These are phyloP conservation scores for Pseudogymnoascus sp. DNA, from an alignment of 2,329 filamentous ascomycete genomes.

Conservation along the genomic window DNA sequence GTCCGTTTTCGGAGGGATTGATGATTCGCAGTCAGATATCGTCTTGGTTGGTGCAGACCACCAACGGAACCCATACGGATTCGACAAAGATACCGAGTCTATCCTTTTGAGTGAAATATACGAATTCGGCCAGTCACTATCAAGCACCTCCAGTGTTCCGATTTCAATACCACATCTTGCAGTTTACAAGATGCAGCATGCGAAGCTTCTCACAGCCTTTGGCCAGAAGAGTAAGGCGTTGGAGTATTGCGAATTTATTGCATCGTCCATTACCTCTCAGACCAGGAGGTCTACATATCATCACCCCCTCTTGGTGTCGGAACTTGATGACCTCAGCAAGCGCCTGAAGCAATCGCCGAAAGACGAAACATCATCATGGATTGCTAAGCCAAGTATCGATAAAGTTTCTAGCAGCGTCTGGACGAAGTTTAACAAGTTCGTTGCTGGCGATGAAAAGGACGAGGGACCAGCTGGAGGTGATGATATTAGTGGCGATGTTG, in stretches of 20 bases:
- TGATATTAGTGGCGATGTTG: slow-evolving; percentile 49
- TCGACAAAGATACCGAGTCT: slow-evolving; percentile 72
- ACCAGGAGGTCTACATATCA: slow-evolving; percentile 84
- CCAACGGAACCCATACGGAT: slow-evolving; percentile 57
- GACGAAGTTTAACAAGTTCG: slow-evolving; percentile 93
- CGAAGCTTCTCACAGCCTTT: slow-evolving; percentile 72
- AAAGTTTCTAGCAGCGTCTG: slow-evolving; percentile 88
- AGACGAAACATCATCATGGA: slow-evolving; percentile 77
- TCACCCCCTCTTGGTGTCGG: slow-evolving; percentile 61
- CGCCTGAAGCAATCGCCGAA: slow-evolving; percentile 79
- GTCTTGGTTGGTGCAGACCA: slow-evolving; percentile 83
- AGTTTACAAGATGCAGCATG: slow-evolving; percentile 85
- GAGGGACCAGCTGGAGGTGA: slow-evolving; percentile 47
- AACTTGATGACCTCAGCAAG: slow-evolving; percentile 74
- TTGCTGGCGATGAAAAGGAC: slow-evolving; percentile 80
- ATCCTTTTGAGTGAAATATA: slow-evolving; percentile 95
- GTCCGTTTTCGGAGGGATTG: slow-evolving; percentile 69
- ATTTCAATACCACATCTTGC: slow-evolving; percentile 71
- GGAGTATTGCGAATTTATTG: slow-evolving; percentile 83
- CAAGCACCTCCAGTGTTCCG: slow-evolving; percentile 44
- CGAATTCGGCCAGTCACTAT: slow-evolving; percentile 76
- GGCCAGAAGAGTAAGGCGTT: slow-evolving; percentile 76
- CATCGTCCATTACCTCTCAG: slow-evolving; percentile 64
- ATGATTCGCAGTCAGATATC: slow-evolving; percentile 71
- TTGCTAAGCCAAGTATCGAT: slow-evolving; percentile 90